Percentiles rank a stretch among this genome's conserved stretches.
phyloP scores from a whole-genome alignment of 441 rosid genomes.

The Macaranga tanarius region DNA sequence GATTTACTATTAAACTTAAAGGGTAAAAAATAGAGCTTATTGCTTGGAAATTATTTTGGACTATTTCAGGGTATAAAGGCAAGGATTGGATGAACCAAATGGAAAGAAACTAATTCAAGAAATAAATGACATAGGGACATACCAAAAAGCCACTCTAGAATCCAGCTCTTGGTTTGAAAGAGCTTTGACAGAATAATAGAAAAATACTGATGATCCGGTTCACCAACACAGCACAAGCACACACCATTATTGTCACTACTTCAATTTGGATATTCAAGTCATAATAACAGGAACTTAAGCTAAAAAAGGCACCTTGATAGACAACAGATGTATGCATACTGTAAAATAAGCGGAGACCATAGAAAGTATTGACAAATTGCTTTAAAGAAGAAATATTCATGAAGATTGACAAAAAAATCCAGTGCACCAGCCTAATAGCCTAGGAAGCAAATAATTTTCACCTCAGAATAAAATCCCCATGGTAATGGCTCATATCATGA shows the following conservation, averaged over 20 bases:
- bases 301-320: not conserved
- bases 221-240: not conserved
- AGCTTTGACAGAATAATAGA: not conserved
- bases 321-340: not conserved
- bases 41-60: not conserved
- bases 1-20: not conserved
- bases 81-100: not conserved
- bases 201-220: not conserved
- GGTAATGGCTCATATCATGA: not conserved
- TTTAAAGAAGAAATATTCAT: not conserved
- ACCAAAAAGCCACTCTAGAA: not conserved
- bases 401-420: not conserved
- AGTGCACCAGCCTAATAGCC: not conserved
- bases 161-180: not conserved
- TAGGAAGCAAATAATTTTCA: slow-evolving; percentile 3
- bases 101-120: not conserved
- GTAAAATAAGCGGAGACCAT: not conserved
- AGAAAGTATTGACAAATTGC: not conserved
- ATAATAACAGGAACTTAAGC: slow-evolving; percentile 2
- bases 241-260: not conserved
- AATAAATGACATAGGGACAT: not conserved
- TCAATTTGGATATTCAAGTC: not conserved
- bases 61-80: not conserved
- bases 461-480: not conserved
- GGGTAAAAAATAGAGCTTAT: not conserved